Conservation (phyloP, 257 asterid species). For the Gynochthodes officinalis region DNA sequence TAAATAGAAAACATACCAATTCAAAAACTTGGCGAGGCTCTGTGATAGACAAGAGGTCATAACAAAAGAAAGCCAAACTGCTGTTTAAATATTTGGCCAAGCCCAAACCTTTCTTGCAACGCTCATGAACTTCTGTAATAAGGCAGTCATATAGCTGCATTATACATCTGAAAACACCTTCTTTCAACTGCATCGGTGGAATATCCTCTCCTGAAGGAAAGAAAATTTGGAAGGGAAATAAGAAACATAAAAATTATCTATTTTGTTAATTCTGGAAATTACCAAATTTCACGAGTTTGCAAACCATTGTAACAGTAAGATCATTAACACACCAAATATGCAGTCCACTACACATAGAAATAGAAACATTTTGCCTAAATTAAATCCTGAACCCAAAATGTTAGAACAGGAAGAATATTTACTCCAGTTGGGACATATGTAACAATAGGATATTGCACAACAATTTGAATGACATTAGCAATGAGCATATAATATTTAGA, state of each 20-base stretch:
- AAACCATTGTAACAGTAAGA: not conserved
- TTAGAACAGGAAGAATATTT: not conserved
- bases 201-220: conserved; percentile 75
- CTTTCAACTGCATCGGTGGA: conserved; percentile 98
- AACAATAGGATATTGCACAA: not conserved
- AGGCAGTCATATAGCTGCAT: conserved; percentile 94
- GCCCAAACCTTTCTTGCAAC: conserved; percentile 94
- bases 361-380: not conserved
- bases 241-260: not conserved
- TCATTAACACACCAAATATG: not conserved
- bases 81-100: conserved; percentile 93
- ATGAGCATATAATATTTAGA: not conserved
- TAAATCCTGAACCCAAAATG: not conserved
- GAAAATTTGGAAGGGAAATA: conserved; percentile 11
- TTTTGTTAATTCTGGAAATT: not conserved
- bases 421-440: not conserved
- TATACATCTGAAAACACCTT: conserved; percentile 94
- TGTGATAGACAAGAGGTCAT: conserved; percentile 83
- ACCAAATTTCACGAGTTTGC: not conserved
- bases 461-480: not conserved
- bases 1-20: conserved; percentile 55
- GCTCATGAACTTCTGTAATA: conserved; percentile 98
- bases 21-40: conserved; percentile 99
- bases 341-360: not conserved
- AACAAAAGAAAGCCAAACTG: conserved; percentile 98